Evolutionary conservation across 164 flowering plant genomes (phyloP).

Genomic region (Tinospora cordifolia): DNA sequence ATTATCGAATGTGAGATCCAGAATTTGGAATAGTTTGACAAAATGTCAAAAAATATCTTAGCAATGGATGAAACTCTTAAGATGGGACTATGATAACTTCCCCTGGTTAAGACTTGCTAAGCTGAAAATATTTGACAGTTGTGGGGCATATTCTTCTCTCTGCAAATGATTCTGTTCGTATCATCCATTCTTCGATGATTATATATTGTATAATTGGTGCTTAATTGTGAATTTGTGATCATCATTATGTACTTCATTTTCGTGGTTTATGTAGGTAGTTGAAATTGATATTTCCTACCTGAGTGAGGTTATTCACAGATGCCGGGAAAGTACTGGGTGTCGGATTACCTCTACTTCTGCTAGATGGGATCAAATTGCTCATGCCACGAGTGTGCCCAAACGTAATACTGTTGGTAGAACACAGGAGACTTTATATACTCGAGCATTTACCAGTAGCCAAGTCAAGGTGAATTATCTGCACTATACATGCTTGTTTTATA

Average conservation of each 20-base stretch:
- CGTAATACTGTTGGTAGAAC: slow-evolving; percentile 56
- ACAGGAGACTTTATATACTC: slow-evolving; percentile 65
- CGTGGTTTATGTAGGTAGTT: slow-evolving; percentile 42
- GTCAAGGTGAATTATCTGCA: slow-evolving; percentile 67
- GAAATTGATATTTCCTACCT: slow-evolving; percentile 77
- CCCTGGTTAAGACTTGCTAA: too few relatives aligned
- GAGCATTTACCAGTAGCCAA: slow-evolving; percentile 70
- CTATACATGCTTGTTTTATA: slow-evolving; percentile 10
- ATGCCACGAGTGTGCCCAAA: slow-evolving; percentile 55
- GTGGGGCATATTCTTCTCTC: too few relatives aligned
- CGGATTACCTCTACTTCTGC: slow-evolving; percentile 68
- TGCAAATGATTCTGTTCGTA: too few relatives aligned
- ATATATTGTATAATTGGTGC: too few relatives aligned
- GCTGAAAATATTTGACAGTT: too few relatives aligned
- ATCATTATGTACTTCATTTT: neutral
- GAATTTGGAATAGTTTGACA: too few relatives aligned
- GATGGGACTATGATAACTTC: too few relatives aligned
- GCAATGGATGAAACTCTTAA: too few relatives aligned
- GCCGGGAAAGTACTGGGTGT: slow-evolving; percentile 65
- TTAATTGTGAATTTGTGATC: too few relatives aligned
- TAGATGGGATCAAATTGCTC: slow-evolving; percentile 65
- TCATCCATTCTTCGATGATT: too few relatives aligned
- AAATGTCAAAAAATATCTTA: too few relatives aligned
- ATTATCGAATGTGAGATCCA: too few relatives aligned
- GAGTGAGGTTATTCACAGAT: slow-evolving; percentile 66